Evolutionary conservation across 192 early-diverging fungal genomes (phyloP), one percentile per base, ranked within the genome.

Genomic region (Anaeromyces robustus): DNA sequence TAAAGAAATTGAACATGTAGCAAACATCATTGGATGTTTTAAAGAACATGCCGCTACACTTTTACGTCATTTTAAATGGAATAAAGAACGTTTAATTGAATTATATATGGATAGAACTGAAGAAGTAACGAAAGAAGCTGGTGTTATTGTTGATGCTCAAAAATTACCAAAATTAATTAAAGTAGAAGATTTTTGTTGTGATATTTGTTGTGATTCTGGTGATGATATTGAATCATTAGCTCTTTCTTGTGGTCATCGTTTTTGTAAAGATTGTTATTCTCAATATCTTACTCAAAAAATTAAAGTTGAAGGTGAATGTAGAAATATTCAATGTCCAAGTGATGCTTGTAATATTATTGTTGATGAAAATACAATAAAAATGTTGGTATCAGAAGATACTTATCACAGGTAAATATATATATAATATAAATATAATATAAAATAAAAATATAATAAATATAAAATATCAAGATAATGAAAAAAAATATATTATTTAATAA

Each of bases 241-340:
- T n/a, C 85, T 97, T 77, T 83, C 89, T 29, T 99, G 98, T 85
- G 88, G 90, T 5, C 96, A 99, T 84, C 84, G 94, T 11, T 98
- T 95, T 87, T 98, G 97, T 84, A 82, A 82, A 43, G 88, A 90
- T 52, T 99, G 98, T 85, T 98, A 96, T 85, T 82, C 84, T 78
- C 92, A 92, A 78, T 98, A 97, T 83, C 84, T 98, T 30, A 87
- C 85, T 17, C 88, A 93, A 82, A 98, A 98, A 86, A 94, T 96
- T 82, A 85, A 85, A 79, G 92, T 92, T 34, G 95, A 98, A 85
- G 95, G 97, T 77, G 96, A 96, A 84, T 93, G 91, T 78, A 87
- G 95, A 81, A 85, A 92, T 78, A 98, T 99, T 78, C 89, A 92
- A 82, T 99, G 98, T 80, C 91, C 92, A 39, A 90, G 89, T 37